A percentile compares a stretch with the other conserved stretches of the same genome.
These are phyloP conservation scores for Pterocarpus santalinus DNA, from an alignment of 306 rosid genomes.

Conservation along the genomic window DNA sequence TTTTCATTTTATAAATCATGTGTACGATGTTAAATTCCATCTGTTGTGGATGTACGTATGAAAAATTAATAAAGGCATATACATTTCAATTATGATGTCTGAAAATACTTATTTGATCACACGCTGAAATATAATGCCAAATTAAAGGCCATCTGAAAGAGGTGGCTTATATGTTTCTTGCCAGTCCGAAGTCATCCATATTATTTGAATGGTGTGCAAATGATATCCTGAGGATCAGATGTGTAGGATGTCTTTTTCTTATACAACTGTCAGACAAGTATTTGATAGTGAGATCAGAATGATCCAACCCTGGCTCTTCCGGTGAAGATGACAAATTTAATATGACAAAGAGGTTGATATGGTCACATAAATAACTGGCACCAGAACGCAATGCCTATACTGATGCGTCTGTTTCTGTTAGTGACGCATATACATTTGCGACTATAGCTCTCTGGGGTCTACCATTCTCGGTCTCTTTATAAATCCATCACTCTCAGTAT, in stretches of 20 bases:
- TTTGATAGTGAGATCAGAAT: conserved; percentile 12
- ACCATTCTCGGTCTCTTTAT: neutral
- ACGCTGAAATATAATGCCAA: neutral
- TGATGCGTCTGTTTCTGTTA: conserved; percentile 1
- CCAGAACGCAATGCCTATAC: neutral
- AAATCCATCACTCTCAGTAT: neutral
- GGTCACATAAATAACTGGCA: neutral
- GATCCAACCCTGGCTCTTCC: conserved; percentile 3
- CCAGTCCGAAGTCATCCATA: neutral
- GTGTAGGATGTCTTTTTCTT: neutral
- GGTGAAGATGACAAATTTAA: neutral
- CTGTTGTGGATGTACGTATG: too few relatives aligned
- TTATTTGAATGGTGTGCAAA: neutral
- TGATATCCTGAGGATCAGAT: neutral
- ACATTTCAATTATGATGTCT: neutral
- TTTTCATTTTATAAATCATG: too few relatives aligned
- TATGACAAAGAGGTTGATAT: conserved; percentile 3
- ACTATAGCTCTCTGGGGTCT: neutral
- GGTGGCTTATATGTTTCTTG: neutral
- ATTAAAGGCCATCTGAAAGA: neutral
- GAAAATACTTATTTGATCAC: neutral
- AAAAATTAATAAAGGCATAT: too few relatives aligned
- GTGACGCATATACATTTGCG: neutral
- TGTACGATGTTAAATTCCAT: too few relatives aligned
- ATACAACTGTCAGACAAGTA: conserved; percentile 23